Base-by-base conservation (phyloP, 140 eudicot species). In the Bidens hawaiensis region DNA sequence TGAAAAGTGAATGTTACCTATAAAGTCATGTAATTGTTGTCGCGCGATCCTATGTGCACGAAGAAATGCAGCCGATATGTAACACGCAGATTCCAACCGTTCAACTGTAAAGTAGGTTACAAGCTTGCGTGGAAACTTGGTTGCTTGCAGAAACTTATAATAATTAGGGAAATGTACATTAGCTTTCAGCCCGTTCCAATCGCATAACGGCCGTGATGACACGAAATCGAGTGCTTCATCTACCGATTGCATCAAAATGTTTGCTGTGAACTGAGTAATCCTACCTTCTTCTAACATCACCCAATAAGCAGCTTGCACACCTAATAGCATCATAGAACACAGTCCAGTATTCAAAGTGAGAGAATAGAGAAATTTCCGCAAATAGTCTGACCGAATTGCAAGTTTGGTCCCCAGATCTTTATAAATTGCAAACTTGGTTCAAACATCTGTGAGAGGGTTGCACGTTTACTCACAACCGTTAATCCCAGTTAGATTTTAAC, bases 241-340 rank as follows among this genome's bases (percentile, higher is more conserved):
- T 33, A 93, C 95, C 6, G 99, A 93, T 83, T 83, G 95, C 95
- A 93, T 87, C 70, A 93, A 78, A 57, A 85, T 68, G 70, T 80
- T 93, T 47, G 95, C 95, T 23, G 86, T 85, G 47, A 58, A 72
- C 46, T 85, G 93, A 14, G 79, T 76, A 68, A 93, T 88, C 75
- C 96, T 88, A 36, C 99, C 99, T 84, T 93, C 95, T 48, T 93
- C 96, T 71, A 93, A 82, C 99, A 93, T 93, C 68, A 24, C 81
- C 99, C 95, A 87, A 73, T 93, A 93, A 68, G 99, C 93, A 52
- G 99, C 93, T 84, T 93, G 99, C 71, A 93, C 99, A 67, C 98
- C 98, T 91, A 40, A 54, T 42, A 73, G 7, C 36, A 51, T 51
- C 55, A 24, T 76, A 24, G 22, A 51, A 77, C 36, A 25, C 1